These are phyloP conservation scores for Ceratonia siliqua DNA, from an alignment of 306 rosid species.

Conservation along the genomic window DNA sequence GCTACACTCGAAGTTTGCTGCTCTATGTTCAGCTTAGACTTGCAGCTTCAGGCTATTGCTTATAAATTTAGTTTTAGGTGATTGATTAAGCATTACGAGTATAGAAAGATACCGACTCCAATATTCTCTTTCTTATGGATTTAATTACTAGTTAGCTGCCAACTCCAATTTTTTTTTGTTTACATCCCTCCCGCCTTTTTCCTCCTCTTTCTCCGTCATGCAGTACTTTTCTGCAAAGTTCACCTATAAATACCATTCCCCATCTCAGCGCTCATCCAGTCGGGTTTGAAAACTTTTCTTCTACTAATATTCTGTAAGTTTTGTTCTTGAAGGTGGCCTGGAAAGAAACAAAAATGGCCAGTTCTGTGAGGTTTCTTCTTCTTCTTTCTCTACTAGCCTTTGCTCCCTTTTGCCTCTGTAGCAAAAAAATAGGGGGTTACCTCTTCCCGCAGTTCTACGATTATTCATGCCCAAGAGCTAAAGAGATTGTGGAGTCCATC, in stretches of 20 bases:
- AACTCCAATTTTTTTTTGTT: constrained; percentile 48
- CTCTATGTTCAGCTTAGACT: constrained; percentile 21
- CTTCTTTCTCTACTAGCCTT: constrained; percentile 62
- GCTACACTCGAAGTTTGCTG: constrained; percentile 16
- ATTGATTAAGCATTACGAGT: neutral
- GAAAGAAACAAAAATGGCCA: constrained; percentile 49
- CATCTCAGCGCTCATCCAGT: constrained; percentile 33
- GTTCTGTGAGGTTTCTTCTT: constrained; percentile 38
- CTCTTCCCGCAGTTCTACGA: constrained; percentile 91
- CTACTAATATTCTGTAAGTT: constrained; percentile 18
- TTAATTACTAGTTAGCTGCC: constrained; percentile 48
- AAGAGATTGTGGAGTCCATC: constrained; percentile 61
- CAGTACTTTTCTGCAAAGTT: constrained; percentile 5
- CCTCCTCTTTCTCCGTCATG: constrained; percentile 9
- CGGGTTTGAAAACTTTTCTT: constrained; percentile 19
- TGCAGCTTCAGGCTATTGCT: constrained; percentile 15
- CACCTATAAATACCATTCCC: constrained; percentile 51
- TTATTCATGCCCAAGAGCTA: constrained; percentile 79
- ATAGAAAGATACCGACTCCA: constrained; percentile 45
- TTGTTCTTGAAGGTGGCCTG: constrained; percentile 23
- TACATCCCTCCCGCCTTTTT: constrained; percentile 7
- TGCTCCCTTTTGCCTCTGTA: constrained; percentile 57
- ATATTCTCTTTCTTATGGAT: constrained; percentile 8
- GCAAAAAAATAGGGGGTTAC: constrained; percentile 43
- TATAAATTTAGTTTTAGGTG: neutral